phyloP scores from a whole-genome alignment of 805 yeast species.

The Spathaspora sp. region DNA sequence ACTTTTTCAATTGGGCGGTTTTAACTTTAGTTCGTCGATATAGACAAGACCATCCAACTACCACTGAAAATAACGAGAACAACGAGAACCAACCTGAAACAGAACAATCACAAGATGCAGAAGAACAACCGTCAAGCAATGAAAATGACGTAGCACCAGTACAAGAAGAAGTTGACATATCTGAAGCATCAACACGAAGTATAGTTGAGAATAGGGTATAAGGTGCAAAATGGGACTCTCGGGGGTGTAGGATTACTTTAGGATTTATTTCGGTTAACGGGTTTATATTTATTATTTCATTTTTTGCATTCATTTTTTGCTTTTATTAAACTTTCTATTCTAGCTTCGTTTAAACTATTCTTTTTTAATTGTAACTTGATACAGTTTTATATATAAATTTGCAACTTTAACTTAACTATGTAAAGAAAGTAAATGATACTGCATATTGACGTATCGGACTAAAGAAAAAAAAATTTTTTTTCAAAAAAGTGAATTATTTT shows the following conservation, averaged over 20 bases:
- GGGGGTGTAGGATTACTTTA: neutral
- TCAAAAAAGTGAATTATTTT: neutral
- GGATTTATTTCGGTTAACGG: neutral
- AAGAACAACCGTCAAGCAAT: neutral
- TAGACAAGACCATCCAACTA: slow-evolving; percentile 9
- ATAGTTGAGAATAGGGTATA: slow-evolving; percentile 8
- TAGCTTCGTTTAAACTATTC: no score
- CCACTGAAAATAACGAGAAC: neutral
- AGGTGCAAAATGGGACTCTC: neutral
- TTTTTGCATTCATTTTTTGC: neutral
- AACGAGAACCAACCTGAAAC: neutral
- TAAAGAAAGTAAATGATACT: neutral
- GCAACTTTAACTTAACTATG: no score
- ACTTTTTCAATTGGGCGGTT: slow-evolving; percentile 53
- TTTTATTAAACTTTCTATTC: no score
- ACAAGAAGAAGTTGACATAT: slow-evolving; percentile 2
- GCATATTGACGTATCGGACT: neutral
- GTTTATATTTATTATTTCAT: neutral
- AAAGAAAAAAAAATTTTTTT: neutral
- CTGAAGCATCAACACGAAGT: slow-evolving; percentile 3
- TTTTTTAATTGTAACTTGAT: no score
- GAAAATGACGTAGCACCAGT: neutral
- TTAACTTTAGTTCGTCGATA: slow-evolving; percentile 12
- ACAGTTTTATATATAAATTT: no score
- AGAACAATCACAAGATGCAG: neutral